Percentiles rank a stretch among this genome's conserved stretches.
Conservation (phyloP, 805 yeast species). For the Nadsonia fulvescens region DNA sequence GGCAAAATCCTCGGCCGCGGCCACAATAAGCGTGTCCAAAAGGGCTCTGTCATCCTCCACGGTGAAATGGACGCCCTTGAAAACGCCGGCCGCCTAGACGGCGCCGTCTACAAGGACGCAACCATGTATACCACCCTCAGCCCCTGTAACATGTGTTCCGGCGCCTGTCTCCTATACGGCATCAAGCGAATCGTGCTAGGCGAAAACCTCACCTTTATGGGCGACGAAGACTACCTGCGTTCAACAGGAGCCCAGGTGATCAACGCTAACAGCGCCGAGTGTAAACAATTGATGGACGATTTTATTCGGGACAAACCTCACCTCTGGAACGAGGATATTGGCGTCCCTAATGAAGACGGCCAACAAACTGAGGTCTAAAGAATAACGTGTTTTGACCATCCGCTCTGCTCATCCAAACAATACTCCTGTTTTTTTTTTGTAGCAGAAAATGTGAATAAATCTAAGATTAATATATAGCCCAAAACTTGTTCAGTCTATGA, state of each 20-base stretch:
- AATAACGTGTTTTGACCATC: too few species aligned
- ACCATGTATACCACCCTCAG: constrained; percentile 86
- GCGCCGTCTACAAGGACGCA: constrained; percentile 58
- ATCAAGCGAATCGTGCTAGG: constrained; percentile 76
- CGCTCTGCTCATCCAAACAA: too few species aligned
- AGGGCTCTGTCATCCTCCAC: constrained; percentile 66
- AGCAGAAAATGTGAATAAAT: too few species aligned
- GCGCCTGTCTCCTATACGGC: constrained; percentile 81
- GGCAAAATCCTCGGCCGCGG: constrained; percentile 78
- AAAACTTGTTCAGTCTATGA: too few species aligned
- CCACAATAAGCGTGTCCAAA: constrained; percentile 80
- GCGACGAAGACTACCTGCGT: constrained; percentile 63
- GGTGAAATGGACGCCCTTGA: constrained; percentile 86
- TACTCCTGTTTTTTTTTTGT: too few species aligned
- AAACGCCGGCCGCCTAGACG: constrained; percentile 78
- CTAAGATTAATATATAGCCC: too few species aligned
- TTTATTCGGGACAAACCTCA: constrained; percentile 47
- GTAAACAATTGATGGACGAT: constrained; percentile 47
- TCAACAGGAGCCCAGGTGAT: constrained; percentile 38
- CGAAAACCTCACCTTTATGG: constrained; percentile 66
- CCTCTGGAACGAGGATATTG: constrained; percentile 24
- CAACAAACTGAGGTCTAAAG: too few species aligned
- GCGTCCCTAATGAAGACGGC: too few species aligned
- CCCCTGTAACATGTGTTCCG: constrained; percentile 92
- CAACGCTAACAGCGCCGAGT: constrained; percentile 18